phyloP scores from a whole-genome alignment of 2,329 filamentous ascomycete species.

The Fusarium multiceps region DNA sequence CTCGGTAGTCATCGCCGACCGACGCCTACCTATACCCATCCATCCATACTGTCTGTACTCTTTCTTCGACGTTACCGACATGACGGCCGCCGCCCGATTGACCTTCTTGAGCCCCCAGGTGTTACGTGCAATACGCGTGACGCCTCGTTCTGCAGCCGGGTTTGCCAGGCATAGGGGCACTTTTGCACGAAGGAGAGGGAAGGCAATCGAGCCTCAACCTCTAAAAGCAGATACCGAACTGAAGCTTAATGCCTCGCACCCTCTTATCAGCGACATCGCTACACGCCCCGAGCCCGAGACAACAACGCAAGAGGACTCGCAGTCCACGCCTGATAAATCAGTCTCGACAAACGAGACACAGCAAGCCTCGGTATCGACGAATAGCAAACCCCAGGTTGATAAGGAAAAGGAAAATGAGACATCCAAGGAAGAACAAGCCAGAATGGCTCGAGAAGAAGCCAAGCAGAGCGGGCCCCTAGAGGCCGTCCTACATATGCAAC shows the following conservation, averaged over 20 bases:
- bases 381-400: slow-evolving; percentile 6
- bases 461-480: slow-evolving; percentile 63
- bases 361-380: slow-evolving; percentile 12
- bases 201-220: slow-evolving; percentile 66
- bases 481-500: slow-evolving; percentile 61
- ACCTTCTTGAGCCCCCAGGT: slow-evolving; percentile 77
- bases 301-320: slow-evolving; percentile 14
- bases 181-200: slow-evolving; percentile 69
- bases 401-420: slow-evolving; percentile 15
- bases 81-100: slow-evolving; percentile 73
- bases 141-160: slow-evolving; percentile 54
- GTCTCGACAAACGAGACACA: slow-evolving; percentile 9
- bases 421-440: slow-evolving; percentile 40
- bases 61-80: slow-evolving; percentile 48
- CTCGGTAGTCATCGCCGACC: slow-evolving; percentile 24
- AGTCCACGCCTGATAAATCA: slow-evolving; percentile 6
- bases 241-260: slow-evolving; percentile 30
- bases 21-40: neutral
- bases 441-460: slow-evolving; percentile 51
- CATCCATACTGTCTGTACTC: slow-evolving; percentile 1
- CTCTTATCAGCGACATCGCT: slow-evolving; percentile 21
- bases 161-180: slow-evolving; percentile 55
- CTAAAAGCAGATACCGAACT: slow-evolving; percentile 39
- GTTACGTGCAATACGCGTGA: slow-evolving; percentile 60
- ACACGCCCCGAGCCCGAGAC: slow-evolving; percentile 18